Conservation (phyloP, 2,329 filamentous ascomycete genomes). For the Coleophoma cylindrospora region DNA sequence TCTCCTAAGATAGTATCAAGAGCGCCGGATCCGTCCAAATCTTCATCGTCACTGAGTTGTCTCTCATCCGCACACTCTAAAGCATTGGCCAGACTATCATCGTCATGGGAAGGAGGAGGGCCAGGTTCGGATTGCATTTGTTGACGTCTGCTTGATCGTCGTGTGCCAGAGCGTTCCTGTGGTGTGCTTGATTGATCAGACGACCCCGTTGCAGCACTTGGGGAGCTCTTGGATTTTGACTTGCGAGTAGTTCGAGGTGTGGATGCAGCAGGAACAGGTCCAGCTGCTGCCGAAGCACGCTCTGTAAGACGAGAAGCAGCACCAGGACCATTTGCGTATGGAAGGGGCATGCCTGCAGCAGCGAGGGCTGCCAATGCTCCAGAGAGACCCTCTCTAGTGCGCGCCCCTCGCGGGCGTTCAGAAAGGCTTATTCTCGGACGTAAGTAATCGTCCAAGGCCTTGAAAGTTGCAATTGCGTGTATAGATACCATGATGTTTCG, state of each 20-base stretch:
- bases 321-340: slow-evolving; percentile 24
- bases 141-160: slow-evolving; percentile 60
- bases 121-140: slow-evolving; percentile 47
- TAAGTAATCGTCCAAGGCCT: slow-evolving; percentile 91
- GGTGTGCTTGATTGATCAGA: slow-evolving; percentile 35
- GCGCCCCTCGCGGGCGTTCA: slow-evolving; percentile 63
- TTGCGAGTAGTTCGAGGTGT: slow-evolving; percentile 26
- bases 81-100: slow-evolving; percentile 61
- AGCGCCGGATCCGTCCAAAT: slow-evolving; percentile 59
- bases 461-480: slow-evolving; percentile 96
- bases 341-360: slow-evolving; percentile 59
- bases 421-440: slow-evolving; percentile 80
- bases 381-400: slow-evolving; percentile 54
- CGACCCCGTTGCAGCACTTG: slow-evolving; percentile 36
- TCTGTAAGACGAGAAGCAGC: slow-evolving; percentile 22
- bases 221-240: slow-evolving; percentile 41
- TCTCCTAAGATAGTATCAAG: slow-evolving; percentile 89
- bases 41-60: slow-evolving; percentile 70
- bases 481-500: slow-evolving; percentile 98
- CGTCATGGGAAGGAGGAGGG: slow-evolving; percentile 49
- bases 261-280: slow-evolving; percentile 31
- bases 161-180: slow-evolving; percentile 52
- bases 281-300: slow-evolving; percentile 19
- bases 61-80: slow-evolving; percentile 93
- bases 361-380: slow-evolving; percentile 73